Evolutionary conservation across 108 stramenopile species (phyloP).

Genomic region (Skeletonema potamos): DNA sequence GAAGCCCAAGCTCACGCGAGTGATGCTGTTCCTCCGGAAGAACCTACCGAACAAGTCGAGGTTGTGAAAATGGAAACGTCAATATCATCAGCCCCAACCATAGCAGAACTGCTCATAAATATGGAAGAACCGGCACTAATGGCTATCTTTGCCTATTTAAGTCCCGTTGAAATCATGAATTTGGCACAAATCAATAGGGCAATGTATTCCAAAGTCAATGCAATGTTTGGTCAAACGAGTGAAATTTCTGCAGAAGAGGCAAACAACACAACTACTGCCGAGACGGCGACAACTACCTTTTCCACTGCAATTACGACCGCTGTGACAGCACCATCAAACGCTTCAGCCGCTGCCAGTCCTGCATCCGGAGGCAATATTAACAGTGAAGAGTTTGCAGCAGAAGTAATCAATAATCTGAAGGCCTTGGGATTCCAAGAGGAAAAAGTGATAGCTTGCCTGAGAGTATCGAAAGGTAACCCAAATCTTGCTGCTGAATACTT

Average conservation of each 20-base stretch:
- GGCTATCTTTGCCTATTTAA: conserved; percentile 69
- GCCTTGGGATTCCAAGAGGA: conserved; percentile 86
- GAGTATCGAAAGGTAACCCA: conserved; percentile 92
- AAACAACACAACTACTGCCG: conserved; percentile 7
- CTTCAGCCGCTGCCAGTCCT: neutral
- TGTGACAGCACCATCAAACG: neutral
- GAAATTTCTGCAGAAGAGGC: conserved; percentile 30
- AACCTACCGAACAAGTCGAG: neutral
- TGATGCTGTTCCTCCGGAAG: neutral
- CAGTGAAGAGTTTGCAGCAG: conserved; percentile 54
- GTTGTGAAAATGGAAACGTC: neutral
- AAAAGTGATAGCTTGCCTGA: conserved; percentile 83
- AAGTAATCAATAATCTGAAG: conserved; percentile 71
- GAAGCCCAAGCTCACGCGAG: neutral
- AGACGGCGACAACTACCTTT: neutral
- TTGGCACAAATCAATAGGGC: conserved; percentile 72
- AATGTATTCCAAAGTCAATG: conserved; percentile 73
- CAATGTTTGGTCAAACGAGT: conserved; percentile 66
- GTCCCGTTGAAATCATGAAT: conserved; percentile 77
- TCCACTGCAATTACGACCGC: neutral
- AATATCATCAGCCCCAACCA: neutral
- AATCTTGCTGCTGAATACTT: conserved; percentile 96
- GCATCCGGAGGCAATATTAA: neutral
- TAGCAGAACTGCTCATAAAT: neutral
- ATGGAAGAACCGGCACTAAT: conserved; percentile 64